Base-by-base conservation (phyloP, 2,329 filamentous ascomycete species). In the Parastagonospora nodorum region DNA sequence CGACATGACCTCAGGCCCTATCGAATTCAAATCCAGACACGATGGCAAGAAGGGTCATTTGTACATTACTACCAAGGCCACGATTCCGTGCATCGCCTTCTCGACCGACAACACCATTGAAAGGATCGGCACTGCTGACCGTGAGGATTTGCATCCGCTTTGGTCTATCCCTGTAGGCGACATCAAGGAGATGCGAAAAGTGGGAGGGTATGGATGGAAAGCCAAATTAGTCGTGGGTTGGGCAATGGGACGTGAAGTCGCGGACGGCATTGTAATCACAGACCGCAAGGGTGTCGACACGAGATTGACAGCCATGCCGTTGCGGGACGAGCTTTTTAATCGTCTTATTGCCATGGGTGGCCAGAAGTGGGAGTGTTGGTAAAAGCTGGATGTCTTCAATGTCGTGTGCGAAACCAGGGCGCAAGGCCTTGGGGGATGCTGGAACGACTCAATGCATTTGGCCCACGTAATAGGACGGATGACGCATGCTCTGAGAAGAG, bases 361-460 rank as follows among this genome's bases (percentile, higher is more conserved):
- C 11, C 89, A 94, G 80, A 91, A 91, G 79, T 94, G 90, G 90
- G 88, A 91, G 77, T 82, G 82, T 48, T 90, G 84, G 85, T 93
- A 61, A 35, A 45, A 29, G 15, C 16, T 45, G 24, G 19, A 35
- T n/a, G 19, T 8, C 27, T 15, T 30, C 9, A 10, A 14, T 9
- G 10, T n/a, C 11, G 10, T 24, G n/a, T 7, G 10, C 8, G n/a
- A 9, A 11, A 8, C 11, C 12, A 14, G 8, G 5, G n/a, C 5
- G 16, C 28, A 16, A 8, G 16, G 28, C 1, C 6, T 15, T n/a
- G 28, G 24, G 32, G 32, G 19, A 32, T n/a, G 2, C 30, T 27
- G 27, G 30, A 29, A 43, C 24, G 9, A 8, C 7, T 24, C 19
- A 24, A 8, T 49, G 35, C 36, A 41, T 45, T 31, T 43, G 15